A percentile compares a stretch with the other conserved stretches of the same genome.
Evolutionary conservation across 768 basidiomycete species (phyloP).

Genomic region (Russula olivacea): DNA sequence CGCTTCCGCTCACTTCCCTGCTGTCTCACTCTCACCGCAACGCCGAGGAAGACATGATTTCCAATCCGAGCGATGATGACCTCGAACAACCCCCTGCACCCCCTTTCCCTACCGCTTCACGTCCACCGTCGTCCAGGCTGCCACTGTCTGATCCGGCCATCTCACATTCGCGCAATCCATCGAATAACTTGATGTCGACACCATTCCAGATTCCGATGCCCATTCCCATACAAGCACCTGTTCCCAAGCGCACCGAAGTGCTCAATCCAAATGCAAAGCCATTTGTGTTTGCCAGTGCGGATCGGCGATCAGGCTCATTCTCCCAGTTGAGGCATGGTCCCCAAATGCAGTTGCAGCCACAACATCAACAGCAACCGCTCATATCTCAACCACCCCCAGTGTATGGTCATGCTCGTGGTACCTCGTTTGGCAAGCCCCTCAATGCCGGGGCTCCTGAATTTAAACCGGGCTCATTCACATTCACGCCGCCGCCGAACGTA

Average conservation of each 20-base stretch:
- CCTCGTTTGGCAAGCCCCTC: constrained; percentile 59
- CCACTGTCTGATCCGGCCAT: constrained; percentile 55
- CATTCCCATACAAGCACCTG: constrained; percentile 19
- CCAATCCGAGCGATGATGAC: constrained; percentile 83
- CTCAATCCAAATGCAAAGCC: constrained; percentile 81
- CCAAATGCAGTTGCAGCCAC: constrained; percentile 33
- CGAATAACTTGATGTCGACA: constrained; percentile 21
- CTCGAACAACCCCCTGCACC: constrained; percentile 15
- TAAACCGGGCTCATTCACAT: constrained; percentile 71
- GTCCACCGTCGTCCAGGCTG: constrained; percentile 51
- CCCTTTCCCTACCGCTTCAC: constrained; percentile 6
- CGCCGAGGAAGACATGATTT: constrained; percentile 62
- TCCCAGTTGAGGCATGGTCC: constrained; percentile 30
- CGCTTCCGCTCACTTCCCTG: constrained; percentile 35
- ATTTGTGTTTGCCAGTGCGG: constrained; percentile 62
- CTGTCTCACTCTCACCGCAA: constrained; percentile 32
- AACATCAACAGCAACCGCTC: constrained; percentile 9
- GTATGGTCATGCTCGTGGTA: constrained; percentile 35
- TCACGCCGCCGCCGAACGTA: constrained; percentile 62
- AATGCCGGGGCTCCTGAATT: constrained; percentile 79
- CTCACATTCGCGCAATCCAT: constrained; percentile 50
- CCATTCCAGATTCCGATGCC: constrained; percentile 22
- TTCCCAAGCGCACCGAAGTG: constrained; percentile 29
- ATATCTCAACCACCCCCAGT: background rate
- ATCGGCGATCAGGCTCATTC: constrained; percentile 34